Evolutionary conservation across 1,284 basidiomycete species (phyloP), one percentile per base, ranked within the genome.

Genomic region (Naganishia albida): DNA sequence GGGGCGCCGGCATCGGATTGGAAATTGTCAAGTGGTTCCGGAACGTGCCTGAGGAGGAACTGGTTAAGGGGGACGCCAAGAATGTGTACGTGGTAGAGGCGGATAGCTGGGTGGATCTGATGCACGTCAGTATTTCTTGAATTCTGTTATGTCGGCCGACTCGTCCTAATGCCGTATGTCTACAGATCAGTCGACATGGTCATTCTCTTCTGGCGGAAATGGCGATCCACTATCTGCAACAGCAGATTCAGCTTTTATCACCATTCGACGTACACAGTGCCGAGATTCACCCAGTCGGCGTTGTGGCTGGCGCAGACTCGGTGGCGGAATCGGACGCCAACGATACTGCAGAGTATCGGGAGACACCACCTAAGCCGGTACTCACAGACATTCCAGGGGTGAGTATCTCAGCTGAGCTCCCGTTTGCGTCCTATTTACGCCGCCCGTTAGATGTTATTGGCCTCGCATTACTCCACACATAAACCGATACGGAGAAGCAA

Each of bases 181-280:
- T 30, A 25, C 65, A 77, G 75, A 77, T 78, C 51, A 76, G 74
- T 1, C 72, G 72, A 34, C 59, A 74, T 30, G 77, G 75, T 7
- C 77, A 78, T 62, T 54, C 64, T 13, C 59, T 75, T n/a, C 64
- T 74, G 26, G 76, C 67, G 26, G 66, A 72, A 20, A 44, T 79
- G 23, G 70, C 70, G 18, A 69, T 62, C 13, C 72, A 75, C 6
- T 79, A 78, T 49, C 68, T 78, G 49, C 73, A 77, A 48, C 51
- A 53, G 43, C 76, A 78, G 56, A 66, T 75, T 7, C 77, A 75
- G 64, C 72, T 76, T 64, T 75, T 77, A 73, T 72, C 73, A 44
- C 42, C 54, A 8, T 67, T 69, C 39, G 72, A 73, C 38, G 54
- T 53, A 3, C 52, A 60, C 46, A 23, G 23, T 26, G 30, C 40